Evolutionary conservation across 352 stramenopile genomes (phyloP), one percentile per base, ranked within the genome.

Genomic region (Phytopythium oedochilum): DNA sequence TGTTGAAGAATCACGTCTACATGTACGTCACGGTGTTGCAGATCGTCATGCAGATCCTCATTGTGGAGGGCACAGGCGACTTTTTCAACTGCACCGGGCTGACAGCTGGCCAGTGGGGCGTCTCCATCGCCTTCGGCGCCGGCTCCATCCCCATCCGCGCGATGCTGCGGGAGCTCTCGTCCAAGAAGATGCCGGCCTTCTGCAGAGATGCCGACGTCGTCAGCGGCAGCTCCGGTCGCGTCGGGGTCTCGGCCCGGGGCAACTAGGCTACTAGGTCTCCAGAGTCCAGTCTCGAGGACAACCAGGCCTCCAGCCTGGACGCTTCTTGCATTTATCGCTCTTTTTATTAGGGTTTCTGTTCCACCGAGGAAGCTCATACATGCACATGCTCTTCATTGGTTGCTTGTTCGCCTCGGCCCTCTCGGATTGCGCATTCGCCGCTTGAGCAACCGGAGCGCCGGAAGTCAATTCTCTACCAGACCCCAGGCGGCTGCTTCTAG

Each of bases 1-100:
- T 99, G 22, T 46, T 83, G 36, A 69, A 70, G 23, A 99, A 98
- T 78, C 71, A 57, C 8, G 71, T 99, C 7, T 99, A 98, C 70
- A 79, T 97, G 49, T 78, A 79, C 56, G 90, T 99, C 53, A 81
- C 89, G 0, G 15, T 97, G 2, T 68, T 96, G 54, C 98, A 97
- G 55, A 76, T 98, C 20, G 36, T 83, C 23, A 81, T 97, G 50
- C 96, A 99, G 73, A 58, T 97, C 42, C 46, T 99, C 47, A 97
- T 99, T 57, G 91, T 99, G 14, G 66, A 99, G 68, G 88, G 80
- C 43, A 97, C 90, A n/a, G 95, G 93, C 4, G 53, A 61, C 1
- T 85, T 87, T 28, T 90, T 89, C 64, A 86, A 84, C 48, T 91
- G 80, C 55, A 39, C 45, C 14, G 68, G 67, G 4, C 58, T 92